Conservation (phyloP, 495 filamentous ascomycete genomes). For the Evansstolkia leycettana region DNA sequence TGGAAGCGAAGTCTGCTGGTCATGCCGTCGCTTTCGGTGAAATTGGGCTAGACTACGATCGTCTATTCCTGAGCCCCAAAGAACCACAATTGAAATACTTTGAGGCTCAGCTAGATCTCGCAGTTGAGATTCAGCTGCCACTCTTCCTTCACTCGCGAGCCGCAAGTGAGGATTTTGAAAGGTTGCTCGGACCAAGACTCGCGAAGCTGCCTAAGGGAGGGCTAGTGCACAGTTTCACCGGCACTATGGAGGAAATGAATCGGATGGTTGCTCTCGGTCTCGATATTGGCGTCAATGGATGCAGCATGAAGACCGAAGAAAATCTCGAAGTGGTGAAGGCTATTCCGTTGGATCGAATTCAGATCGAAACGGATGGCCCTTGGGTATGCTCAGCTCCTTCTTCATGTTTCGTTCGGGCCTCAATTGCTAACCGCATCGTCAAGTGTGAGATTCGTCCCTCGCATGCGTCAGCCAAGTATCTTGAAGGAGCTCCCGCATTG, state of each 20-base stretch:
- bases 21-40: constrained; percentile 79
- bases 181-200: constrained; percentile 40
- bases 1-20: constrained; percentile 29
- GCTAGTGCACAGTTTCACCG: constrained; percentile 86
- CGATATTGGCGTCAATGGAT: constrained; percentile 82
- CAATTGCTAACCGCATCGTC: constrained; percentile 3
- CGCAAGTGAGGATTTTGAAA: constrained; percentile 69
- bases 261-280: constrained; percentile 63
- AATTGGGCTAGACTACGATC: constrained; percentile 92
- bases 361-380: constrained; percentile 90
- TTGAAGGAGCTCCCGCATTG: constrained; percentile 29
- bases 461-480: constrained; percentile 38
- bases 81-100: constrained; percentile 80
- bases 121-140: constrained; percentile 64
- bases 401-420: not conserved
- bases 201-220: constrained; percentile 53
- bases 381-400: constrained; percentile 43
- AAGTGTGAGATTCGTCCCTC: constrained; percentile 44
- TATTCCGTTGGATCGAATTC: constrained; percentile 59
- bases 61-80: constrained; percentile 62
- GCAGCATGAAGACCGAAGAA: constrained; percentile 83
- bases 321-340: constrained; percentile 71
- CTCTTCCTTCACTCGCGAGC: constrained; percentile 86
- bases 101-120: constrained; percentile 63
- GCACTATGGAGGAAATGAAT: constrained; percentile 69